Base-by-base conservation (phyloP, 225 moss, liverwort and hornwort genomes). In the Pseudisothecium myosuroides region DNA sequence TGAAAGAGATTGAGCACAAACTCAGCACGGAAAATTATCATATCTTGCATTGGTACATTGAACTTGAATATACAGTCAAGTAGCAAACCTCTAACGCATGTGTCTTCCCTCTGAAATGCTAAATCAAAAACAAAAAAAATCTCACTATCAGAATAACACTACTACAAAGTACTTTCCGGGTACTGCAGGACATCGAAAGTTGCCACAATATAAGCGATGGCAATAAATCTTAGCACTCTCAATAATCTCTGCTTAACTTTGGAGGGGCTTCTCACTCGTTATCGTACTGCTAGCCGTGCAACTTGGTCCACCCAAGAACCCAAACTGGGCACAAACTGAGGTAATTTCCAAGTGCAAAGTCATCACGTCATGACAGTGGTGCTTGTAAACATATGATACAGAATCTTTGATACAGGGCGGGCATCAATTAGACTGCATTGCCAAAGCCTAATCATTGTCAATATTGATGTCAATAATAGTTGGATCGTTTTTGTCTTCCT, bases 401-500 rank as follows among this genome's bases (percentile, higher is more conserved):
- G 76, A 90, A 80, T 89, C 89, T 88, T 93, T 87, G 83, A 87
- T 86, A 91, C 89, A 91, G 39, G 87, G 81, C 32, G 54, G 18
- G 58, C 88, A 90, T 68, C 80, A n/a, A 85, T 27, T 65, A 90
- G 50, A 83, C 80, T 83, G 83, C 85, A 80, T 63, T 60, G 80
- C 43, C 75, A 85, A 83, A 21, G 68, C 76, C 89, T 95, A 99
- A 50, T 96, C 91, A 9, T 96, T 92, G 87, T 99, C 95, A 80
- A 99, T 94, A 77, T 99, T 93, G 76, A 98, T 95, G 89, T 98
- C 98, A 90, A 98, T 98, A 83, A 99, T 99, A 32, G 89, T 92
- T 83, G 99, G 97, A 69, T 97, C 96, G 26, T 87, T 86, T 34
- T 93, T 90, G 82, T 90, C 90, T 87, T 97, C 95, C 91, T 89